Evolutionary conservation across 2,329 filamentous ascomycete genomes (phyloP), one percentile per base, ranked within the genome.

Genomic region (Trichoderma atrobrunneum): DNA sequence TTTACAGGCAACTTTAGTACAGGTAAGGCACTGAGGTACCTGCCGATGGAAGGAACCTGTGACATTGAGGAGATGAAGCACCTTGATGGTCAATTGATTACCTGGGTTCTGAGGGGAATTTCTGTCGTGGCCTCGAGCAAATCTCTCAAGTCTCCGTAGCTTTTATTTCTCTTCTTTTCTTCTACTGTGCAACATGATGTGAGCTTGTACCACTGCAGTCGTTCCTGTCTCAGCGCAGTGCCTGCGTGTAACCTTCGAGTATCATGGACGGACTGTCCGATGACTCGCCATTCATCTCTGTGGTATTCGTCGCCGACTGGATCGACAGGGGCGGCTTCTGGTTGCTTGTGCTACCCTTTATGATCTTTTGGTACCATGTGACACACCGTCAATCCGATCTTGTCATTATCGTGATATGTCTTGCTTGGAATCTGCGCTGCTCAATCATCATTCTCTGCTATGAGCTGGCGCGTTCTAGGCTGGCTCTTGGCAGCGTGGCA

Each of bases 21-120:
- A 36, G 34, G 28, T n/a, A 12, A 54, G 48, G 43, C 16, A 51
- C 43, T 11, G 24, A 69, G 61, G 72, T 73, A 79, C 78, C 79
- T 73, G 79, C 78, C 79, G 11, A 24, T 54, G 7, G 48, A 24
- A 14, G 48, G n/a, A 54, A 43, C 18, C 39, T 43, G 48, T 24
- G 48, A 24, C 21, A 54, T n/a, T 59, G 56, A 34, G 57, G 57
- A 34, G 57, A 60, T 60, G 57, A 60, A 34, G 57, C 57, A 60
- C 57, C 57, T 79, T 80, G 79, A 80, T 80, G 76, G 79, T 74
- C 75, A 78, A 24, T 24, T 74, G 77, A 54, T 24, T 64, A 32
- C 30, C 32, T 34, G 39, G 48, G 24, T 57, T 57, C 10, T 26
- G 21, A 11, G 36, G 60, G 68, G n/a, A 34, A 64, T 39, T 64